A percentile compares a stretch with the other conserved stretches of the same genome.
Conservation (phyloP, 2,329 filamentous ascomycete genomes). For the Monilinia polystroma region DNA sequence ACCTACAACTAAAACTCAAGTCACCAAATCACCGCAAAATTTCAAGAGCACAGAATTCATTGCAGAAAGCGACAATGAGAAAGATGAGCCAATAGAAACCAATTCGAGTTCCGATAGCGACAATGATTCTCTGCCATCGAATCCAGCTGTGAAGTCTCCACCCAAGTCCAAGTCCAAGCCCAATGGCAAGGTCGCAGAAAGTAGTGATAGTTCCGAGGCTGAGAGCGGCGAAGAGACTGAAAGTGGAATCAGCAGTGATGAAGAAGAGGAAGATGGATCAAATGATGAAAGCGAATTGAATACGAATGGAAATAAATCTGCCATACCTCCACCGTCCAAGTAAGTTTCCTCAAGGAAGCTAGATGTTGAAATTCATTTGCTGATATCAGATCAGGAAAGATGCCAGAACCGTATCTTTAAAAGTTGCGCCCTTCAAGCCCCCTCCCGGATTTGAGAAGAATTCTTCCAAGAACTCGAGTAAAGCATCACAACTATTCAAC, state of each 20-base stretch:
- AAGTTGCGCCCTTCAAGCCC: constrained; percentile 31
- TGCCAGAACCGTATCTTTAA: constrained; percentile 26
- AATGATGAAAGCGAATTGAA: constrained; percentile 28
- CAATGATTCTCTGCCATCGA: constrained; percentile 29
- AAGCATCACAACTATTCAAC: constrained; percentile 52
- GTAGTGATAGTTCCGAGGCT: constrained; percentile 30
- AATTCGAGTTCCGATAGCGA: constrained; percentile 32
- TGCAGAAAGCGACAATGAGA: constrained; percentile 37
- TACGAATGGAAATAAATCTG: constrained; percentile 8
- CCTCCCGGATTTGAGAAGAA: constrained; percentile 36
- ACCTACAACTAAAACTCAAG: constrained; percentile 8
- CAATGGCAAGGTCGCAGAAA: constrained; percentile 34
- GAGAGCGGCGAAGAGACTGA: constrained; percentile 36
- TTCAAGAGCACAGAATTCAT: constrained; percentile 38
- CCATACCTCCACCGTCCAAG: constrained; percentile 18
- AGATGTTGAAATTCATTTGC: neutral
- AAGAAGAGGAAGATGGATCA: constrained; percentile 44
- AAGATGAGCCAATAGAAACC: constrained; percentile 26
- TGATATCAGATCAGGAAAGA: constrained; percentile 17
- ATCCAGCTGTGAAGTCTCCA: constrained; percentile 19
- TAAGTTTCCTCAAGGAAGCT: constrained; percentile 16
- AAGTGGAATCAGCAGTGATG: constrained; percentile 35
- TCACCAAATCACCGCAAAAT: constrained; percentile 11
- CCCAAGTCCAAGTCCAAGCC: constrained; percentile 22
- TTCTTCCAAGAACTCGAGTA: constrained; percentile 25